These are phyloP conservation scores for Penicillium roqueforti DNA, from an alignment of 495 filamentous ascomycete genomes.

Conservation along the genomic window DNA sequence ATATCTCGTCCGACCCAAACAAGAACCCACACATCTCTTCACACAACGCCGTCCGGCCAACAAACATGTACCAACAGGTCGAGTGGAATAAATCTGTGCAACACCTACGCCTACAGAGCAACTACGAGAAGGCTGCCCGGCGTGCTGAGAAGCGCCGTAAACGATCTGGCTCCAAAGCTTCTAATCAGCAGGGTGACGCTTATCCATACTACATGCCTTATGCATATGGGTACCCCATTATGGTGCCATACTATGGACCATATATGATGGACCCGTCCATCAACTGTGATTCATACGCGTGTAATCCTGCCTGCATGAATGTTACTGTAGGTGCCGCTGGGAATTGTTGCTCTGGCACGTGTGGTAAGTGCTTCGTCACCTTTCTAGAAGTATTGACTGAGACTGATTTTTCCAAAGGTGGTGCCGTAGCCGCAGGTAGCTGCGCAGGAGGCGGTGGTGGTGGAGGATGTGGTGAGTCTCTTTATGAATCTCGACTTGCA, in stretches of 20 bases:
- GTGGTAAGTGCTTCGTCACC: conserved; percentile 24
- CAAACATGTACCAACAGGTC: conserved; percentile 9
- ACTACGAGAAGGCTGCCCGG: conserved; percentile 58
- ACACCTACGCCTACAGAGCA: conserved; percentile 34
- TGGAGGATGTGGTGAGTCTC: conserved; percentile 1
- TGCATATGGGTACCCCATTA: conserved; percentile 46
- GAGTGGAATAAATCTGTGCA: conserved; percentile 10
- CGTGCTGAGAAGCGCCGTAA: conserved; percentile 57
- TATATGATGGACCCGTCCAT: conserved; percentile 50
- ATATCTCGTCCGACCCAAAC: conserved; percentile 52
- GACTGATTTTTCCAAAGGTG: neutral
- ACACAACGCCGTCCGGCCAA: conserved; percentile 54
- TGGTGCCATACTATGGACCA: conserved; percentile 49
- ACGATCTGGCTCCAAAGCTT: conserved; percentile 7
- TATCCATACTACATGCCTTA: conserved; percentile 25
- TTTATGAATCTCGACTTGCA: neutral
- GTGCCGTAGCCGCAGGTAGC: neutral
- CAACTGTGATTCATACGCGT: conserved; percentile 36
- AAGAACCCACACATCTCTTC: conserved; percentile 68
- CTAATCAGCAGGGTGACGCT: conserved; percentile 12
- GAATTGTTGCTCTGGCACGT: conserved; percentile 45
- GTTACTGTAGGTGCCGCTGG: conserved; percentile 36
- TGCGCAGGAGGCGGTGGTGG: neutral
- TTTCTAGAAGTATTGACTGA: neutral
- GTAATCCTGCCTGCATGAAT: conserved; percentile 46